Evolutionary conservation across 2,329 filamentous ascomycete genomes (phyloP), one percentile per base, ranked within the genome.

Genomic region (Colletotrichum aenigma): DNA sequence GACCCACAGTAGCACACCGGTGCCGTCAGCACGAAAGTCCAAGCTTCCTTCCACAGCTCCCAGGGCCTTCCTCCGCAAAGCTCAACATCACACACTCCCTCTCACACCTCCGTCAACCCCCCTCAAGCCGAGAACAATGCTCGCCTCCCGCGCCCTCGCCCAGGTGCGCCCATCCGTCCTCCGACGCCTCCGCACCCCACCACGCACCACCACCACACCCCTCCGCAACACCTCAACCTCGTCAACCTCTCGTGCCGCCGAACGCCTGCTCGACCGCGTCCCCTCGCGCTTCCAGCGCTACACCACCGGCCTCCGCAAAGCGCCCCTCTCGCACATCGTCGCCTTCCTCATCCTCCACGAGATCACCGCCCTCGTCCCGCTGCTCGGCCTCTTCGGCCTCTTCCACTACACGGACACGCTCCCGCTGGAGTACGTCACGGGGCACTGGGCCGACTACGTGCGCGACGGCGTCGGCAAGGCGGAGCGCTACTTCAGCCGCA

Each of bases 321-420:
- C 96, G 1, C 97, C 97, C 0, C 84, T 96, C 60, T 95, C 95
- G 1, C 95, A 98, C 85, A 88, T 98, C 56, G 91, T 94, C 2
- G 93, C 96, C 0, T 99, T 99, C 83, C 88, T 98, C 13, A 87
- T 98, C 52, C 89, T 99, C 0, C 97, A 99, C 87, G 97, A 99
- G 84, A 83, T 98, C 60, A 98, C 97, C 1, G 96, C 97, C 12
- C 86, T 98, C 13, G 84, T 96, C 2, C 96, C 96, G 0, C 85
- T 98, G 0, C 83, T 97, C 52, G 93, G 91, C 0, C 89, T 98
- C 2, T 92, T 94, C 26, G 93, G 89, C 1, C 83, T 92, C 2
- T 98, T 99, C 84, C 95, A 98, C 85, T 96, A 95, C 82, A 92
- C 92, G 2, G 88, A 92, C 76, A 94, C 94, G 89, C 88, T 95